Conservation (phyloP, 345 rosid species). For the Toxicodendron radicans region DNA sequence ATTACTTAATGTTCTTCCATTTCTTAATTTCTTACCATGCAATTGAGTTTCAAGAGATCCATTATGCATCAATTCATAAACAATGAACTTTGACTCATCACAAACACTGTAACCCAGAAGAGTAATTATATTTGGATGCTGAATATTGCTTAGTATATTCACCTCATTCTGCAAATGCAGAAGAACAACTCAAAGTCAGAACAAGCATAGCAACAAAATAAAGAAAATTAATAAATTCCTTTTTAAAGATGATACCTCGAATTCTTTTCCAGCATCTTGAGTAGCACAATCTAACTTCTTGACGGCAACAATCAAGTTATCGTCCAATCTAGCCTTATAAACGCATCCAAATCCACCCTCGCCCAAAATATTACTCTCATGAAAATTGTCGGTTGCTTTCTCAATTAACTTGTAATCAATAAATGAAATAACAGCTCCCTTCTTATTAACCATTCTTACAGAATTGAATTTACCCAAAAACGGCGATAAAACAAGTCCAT, state of each 20-base stretch:
- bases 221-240: background rate
- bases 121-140: constrained; percentile 76
- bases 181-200: constrained; percentile 8
- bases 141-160: constrained; percentile 67
- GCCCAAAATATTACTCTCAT: constrained; percentile 69
- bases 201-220: background rate
- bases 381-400: constrained; percentile 70
- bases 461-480: constrained; percentile 56
- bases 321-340: constrained; percentile 66
- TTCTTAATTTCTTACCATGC: constrained; percentile 56
- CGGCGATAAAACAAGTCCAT: constrained; percentile 47
- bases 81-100: constrained; percentile 56
- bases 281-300: constrained; percentile 72
- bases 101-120: constrained; percentile 70
- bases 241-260: constrained; percentile 48
- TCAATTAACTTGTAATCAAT: constrained; percentile 67
- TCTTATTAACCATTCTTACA: constrained; percentile 46
- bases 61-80: constrained; percentile 90
- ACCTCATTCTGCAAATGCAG: constrained; percentile 75
- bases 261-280: constrained; percentile 71
- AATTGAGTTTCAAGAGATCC: constrained; percentile 86
- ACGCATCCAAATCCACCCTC: constrained; percentile 93
- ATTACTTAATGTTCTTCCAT: background rate
- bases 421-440: constrained; percentile 46
- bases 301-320: constrained; percentile 62